phyloP scores from a whole-genome alignment of 306 rosid species.

The Lupinus albus region DNA sequence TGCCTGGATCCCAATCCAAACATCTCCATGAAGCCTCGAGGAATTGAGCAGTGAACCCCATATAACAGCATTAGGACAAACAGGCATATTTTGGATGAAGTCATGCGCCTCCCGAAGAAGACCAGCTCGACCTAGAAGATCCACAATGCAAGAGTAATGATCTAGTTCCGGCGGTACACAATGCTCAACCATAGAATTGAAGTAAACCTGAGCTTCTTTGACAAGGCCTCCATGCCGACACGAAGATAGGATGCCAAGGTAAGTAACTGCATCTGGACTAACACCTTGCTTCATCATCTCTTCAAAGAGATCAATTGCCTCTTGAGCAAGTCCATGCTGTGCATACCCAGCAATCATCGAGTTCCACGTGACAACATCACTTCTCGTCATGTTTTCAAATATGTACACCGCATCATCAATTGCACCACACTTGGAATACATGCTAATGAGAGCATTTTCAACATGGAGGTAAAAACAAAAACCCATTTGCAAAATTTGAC shows the following conservation, averaged over 20 bases:
- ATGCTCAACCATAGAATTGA: slow-evolving; percentile 64
- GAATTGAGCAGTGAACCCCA: slow-evolving; percentile 90
- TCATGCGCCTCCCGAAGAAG: slow-evolving; percentile 64
- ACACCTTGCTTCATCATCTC: slow-evolving; percentile 58
- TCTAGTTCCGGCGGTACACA: slow-evolving; percentile 69
- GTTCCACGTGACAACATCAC: slow-evolving; percentile 79
- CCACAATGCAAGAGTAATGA: slow-evolving; percentile 77
- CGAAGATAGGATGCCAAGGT: slow-evolving; percentile 69
- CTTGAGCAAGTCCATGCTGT: slow-evolving; percentile 67
- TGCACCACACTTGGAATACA: slow-evolving; percentile 85
- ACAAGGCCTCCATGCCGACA: slow-evolving; percentile 82
- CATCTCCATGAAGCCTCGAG: slow-evolving; percentile 67
- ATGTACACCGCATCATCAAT: slow-evolving; percentile 60
- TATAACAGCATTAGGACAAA: slow-evolving; percentile 69
- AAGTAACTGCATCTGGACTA: slow-evolving; percentile 71
- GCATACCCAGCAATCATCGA: slow-evolving; percentile 86
- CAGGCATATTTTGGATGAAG: slow-evolving; percentile 69
- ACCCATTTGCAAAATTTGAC: slow-evolving; percentile 66
- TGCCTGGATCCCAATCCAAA: slow-evolving; percentile 74
- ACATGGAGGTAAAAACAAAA: slow-evolving; percentile 57
- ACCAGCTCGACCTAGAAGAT: slow-evolving; percentile 88
- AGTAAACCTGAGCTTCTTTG: slow-evolving; percentile 63
- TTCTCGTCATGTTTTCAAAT: slow-evolving; percentile 51
- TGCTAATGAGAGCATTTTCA: slow-evolving; percentile 69
- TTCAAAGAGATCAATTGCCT: slow-evolving; percentile 66